These are phyloP conservation scores for Oehlia diaphana DNA, from an alignment of 192 early-diverging fungal genomes.

Conservation along the genomic window DNA sequence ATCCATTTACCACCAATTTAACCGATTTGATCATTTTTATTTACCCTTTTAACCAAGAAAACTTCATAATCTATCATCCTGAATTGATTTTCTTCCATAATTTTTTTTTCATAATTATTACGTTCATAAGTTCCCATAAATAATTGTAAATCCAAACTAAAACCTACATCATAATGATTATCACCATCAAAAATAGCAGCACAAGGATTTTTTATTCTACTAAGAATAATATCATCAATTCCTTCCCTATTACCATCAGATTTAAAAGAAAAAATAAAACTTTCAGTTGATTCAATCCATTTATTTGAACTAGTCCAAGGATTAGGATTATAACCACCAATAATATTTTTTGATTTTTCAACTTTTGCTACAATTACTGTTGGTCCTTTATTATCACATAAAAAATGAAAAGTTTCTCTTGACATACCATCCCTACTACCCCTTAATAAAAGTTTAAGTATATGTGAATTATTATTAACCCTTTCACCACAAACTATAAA, in stretches of 20 bases:
- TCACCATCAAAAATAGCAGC: not conserved
- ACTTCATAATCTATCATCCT: not conserved
- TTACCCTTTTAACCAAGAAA: not conserved
- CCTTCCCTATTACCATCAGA: not conserved
- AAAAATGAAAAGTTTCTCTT: not conserved
- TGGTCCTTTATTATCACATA: conserved; percentile 11
- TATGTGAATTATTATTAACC: not conserved
- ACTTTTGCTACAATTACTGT: conserved; percentile 4
- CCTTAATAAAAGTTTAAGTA: not conserved
- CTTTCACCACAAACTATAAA: not conserved
- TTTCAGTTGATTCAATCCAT: not conserved
- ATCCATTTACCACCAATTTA: not conserved
- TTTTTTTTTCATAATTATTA: not conserved
- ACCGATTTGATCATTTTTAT: not conserved
- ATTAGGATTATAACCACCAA: conserved; percentile 14
- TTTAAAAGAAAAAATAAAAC: conserved; percentile 15
- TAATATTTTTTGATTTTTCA: not conserved
- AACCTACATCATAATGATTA: not conserved
- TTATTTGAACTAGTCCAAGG: not conserved
- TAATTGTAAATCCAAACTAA: not conserved
- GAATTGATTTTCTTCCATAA: not conserved
- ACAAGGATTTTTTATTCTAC: not conserved
- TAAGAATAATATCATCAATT: not conserved
- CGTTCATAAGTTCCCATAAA: not conserved
- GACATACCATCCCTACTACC: not conserved